These are phyloP conservation scores for Abrus pulchellus DNA, from an alignment of 306 rosid genomes.

Conservation along the genomic window DNA sequence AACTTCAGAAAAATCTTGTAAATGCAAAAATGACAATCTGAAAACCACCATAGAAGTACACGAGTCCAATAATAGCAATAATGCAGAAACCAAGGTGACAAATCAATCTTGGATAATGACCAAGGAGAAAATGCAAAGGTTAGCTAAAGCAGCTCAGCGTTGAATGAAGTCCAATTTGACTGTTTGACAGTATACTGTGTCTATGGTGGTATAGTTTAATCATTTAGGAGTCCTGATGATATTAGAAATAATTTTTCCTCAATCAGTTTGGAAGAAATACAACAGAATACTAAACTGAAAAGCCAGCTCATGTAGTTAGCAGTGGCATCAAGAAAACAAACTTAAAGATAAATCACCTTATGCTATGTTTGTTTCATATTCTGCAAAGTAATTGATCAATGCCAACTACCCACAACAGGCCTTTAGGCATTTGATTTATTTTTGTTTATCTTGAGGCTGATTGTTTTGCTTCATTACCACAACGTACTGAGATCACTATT, in stretches of 20 bases:
- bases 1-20: constrained; percentile 18
- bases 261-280: background rate
- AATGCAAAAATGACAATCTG: constrained; percentile 20
- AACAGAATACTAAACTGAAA: constrained; percentile 9
- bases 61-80: constrained; percentile 14
- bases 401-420: background rate
- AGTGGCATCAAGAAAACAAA: constrained; percentile 18
- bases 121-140: constrained; percentile 10
- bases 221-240: background rate
- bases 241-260: background rate
- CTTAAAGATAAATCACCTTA: background rate
- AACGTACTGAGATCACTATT: background rate
- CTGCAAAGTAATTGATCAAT: background rate
- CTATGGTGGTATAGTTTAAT: background rate
- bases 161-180: background rate
- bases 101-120: background rate
- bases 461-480: background rate
- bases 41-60: background rate
- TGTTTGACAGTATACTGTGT: constrained; percentile 3
- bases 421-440: background rate
- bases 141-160: constrained; percentile 29
- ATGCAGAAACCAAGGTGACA: constrained; percentile 19
- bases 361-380: constrained; percentile 10
- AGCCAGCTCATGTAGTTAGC: background rate
- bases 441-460: background rate